phyloP scores from a whole-genome alignment of 2,329 filamentous ascomycete genomes.

The Mariannaea sp. region DNA sequence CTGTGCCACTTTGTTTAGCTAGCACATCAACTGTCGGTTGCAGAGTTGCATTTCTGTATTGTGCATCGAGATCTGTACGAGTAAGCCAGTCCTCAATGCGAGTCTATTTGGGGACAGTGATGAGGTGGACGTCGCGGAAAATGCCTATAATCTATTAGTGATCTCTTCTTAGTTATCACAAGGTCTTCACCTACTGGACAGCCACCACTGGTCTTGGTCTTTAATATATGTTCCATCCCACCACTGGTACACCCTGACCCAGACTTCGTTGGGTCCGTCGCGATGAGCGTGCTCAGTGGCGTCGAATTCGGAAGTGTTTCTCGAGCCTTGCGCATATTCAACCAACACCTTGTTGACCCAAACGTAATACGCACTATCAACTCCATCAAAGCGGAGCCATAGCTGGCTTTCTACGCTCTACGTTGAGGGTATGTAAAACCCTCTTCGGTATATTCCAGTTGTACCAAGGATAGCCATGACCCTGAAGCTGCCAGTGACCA shows the following conservation, averaged over 20 bases:
- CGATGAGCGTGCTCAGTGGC: constrained; percentile 54
- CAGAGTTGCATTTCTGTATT: too few species aligned
- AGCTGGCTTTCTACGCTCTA: constrained; percentile 48
- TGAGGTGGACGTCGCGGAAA: constrained; percentile 66
- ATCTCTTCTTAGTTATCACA: too few species aligned
- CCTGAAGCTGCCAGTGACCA: constrained; percentile 71
- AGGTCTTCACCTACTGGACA: too few species aligned
- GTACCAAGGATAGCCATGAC: constrained; percentile 67
- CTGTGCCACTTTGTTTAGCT: too few species aligned
- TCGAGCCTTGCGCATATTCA: constrained; percentile 69
- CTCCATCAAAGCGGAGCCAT: constrained; percentile 69
- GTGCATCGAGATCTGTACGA: too few species aligned
- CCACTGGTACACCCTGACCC: constrained; percentile 69
- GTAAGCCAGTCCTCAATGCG: too few species aligned
- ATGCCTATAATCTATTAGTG: too few species aligned
- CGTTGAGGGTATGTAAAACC: constrained; percentile 55
- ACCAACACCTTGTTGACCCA: constrained; percentile 67
- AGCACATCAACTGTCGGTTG: too few species aligned
- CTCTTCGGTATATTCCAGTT: constrained; percentile 63
- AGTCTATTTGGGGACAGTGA: constrained; percentile 61
- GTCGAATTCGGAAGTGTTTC: constrained; percentile 73
- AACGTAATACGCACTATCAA: constrained; percentile 71
- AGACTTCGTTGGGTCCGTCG: constrained; percentile 55
- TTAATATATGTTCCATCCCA: constrained; percentile 71
- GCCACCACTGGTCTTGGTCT: constrained; percentile 70